Conservation (phyloP, 306 rosid genomes). For the Quercus ilex region DNA sequence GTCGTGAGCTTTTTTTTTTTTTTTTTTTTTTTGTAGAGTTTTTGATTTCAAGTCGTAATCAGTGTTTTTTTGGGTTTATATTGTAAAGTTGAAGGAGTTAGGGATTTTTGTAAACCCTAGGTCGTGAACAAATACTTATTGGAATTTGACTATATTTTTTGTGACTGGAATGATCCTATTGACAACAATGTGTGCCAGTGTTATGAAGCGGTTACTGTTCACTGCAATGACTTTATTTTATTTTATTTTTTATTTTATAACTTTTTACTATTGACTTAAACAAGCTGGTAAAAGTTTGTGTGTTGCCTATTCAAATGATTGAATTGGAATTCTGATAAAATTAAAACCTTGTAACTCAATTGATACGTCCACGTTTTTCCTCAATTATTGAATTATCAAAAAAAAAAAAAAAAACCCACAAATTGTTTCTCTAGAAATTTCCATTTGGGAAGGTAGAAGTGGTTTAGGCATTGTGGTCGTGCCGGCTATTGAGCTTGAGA, state of each 20-base stretch:
- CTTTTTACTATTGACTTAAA: neutral
- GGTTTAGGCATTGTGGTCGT: neutral
- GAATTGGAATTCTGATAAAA: too few species aligned
- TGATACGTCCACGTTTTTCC: too few species aligned
- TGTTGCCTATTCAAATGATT: neutral
- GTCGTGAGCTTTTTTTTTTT: neutral
- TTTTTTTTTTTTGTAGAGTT: neutral
- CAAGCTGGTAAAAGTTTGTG: neutral
- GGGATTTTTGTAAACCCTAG: conserved; percentile 28
- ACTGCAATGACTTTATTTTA: neutral
- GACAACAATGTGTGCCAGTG: too few species aligned
- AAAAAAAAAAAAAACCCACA: too few species aligned
- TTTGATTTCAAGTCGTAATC: neutral
- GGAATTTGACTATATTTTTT: neutral
- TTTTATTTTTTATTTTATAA: too few species aligned
- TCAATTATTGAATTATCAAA: too few species aligned
- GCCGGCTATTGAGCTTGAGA: neutral
- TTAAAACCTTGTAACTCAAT: too few species aligned
- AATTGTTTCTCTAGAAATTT: neutral
- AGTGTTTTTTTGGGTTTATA: neutral
- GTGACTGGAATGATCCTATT: neutral
- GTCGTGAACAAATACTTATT: neutral
- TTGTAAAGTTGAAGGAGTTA: neutral
- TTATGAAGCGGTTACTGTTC: neutral
- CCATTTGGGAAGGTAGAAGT: neutral